Base-by-base conservation (phyloP, 108 stramenopile genomes). In the Skeletonema marinoi region DNA sequence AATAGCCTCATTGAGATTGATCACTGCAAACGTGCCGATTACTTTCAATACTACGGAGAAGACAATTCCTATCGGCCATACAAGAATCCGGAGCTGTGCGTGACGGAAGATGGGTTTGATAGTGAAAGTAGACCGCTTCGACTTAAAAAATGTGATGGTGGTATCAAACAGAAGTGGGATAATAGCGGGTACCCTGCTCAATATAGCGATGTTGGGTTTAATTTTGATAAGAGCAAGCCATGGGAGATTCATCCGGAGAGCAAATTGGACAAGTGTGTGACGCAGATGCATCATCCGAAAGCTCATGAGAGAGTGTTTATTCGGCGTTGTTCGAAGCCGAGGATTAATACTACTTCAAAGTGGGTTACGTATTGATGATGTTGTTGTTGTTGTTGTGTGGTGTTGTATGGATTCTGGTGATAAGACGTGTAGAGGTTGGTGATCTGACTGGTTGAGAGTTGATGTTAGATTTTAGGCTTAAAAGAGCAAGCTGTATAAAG, bases 251-350 rank as follows among this genome's bases (percentile, higher is more conserved):
- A 73, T 29, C 71, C 71, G n/a, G 25, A 63, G 14, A 14, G 25
- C 6, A 12, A 33, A 12, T 12, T 41, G 39, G 39, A 11, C 32
- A 39, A 30, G 14, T 73, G 71, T 36, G 17, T 73, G n/a, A 73
- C 42, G n/a, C 71, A 73, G 71, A 19, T 36, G 60, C 71, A 73
- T 46, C 71, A 73, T 42, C 71, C 71, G 13, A 73, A 62, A 50
- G 29, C 38, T 21, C 31, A 46, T 25, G 71, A 73, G 31, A 73
- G n/a, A 3, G 61, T 73, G 3, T 73, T 16, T 14, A 14, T 58
- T 32, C 42, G 60, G 21, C 30, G 31, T 44, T 73, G 71, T 48
- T 0, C 4, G 16, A n/a, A 46, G 16, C 44, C 44, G 16, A 46
- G 14, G 16, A 46, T n/a, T 3, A 46, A 46, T n/a, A n/a, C 14